Base-by-base conservation (phyloP, 1,139 yeast genomes). In the Eremothecium cymbalariae region DNA sequence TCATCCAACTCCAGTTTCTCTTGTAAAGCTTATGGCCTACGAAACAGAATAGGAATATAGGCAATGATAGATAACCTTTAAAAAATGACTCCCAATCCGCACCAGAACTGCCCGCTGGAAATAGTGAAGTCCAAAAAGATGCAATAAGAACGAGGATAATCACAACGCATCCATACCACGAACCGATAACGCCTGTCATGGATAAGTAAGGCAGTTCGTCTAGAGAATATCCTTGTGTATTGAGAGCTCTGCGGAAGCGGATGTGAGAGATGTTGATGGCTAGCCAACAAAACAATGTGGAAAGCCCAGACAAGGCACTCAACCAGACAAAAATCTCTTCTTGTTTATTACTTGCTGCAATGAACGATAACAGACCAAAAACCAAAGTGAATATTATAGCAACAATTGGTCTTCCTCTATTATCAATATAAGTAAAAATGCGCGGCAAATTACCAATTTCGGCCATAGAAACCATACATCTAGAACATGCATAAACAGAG, bases 101-200 rank as follows among this genome's bases (percentile, higher is more conserved):
- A 14, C 44, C 65, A 4, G 38, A 21, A 14, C 46, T 35, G 20
- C 78, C 79, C 32, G 74, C 56, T 45, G 90, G 90, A 68, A 68
- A 78, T 34, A 79, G 62, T 6, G 86, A 83, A 41, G 77, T 68
- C 85, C 85, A 80, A 57, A 74, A 74, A 42, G 74, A 73, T 11
- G 77, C 78, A 29, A 70, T 57, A 3, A 74, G 51, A 9, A 78
- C 79, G 39, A 76, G 51, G 25, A 66, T 42, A 47, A 69, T 64
- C 42, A 74, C 61, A 3, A 59, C 31, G 3, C 68, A 60, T 23
- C 78, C 77, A 45, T 65, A 72, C 43, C 60, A 55, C 0, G 79
- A 71, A 8, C 79, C 80, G 44, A 60, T 55, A 9, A 68, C 56
- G 25, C 79, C 79, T 5, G 73, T 63, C 53, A 70, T 77, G 3